Conservation (phyloP, 257 asterid genomes). For the Galeopsis tetrahit region DNA sequence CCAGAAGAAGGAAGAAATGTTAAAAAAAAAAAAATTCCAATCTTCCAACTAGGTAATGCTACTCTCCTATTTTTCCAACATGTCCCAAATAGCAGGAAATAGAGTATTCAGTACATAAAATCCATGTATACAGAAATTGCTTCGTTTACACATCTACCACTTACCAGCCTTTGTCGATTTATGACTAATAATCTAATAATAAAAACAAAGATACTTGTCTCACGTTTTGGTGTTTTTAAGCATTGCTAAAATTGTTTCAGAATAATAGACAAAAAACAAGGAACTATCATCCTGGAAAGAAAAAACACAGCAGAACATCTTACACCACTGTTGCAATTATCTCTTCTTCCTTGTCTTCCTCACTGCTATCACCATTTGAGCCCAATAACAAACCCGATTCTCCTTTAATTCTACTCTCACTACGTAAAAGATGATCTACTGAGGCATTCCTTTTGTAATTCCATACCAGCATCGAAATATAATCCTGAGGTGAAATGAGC, state of each 20-base stretch:
- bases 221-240: slow-evolving; percentile 18
- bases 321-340: slow-evolving; percentile 53
- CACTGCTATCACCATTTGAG: slow-evolving; percentile 48
- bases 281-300: slow-evolving; percentile 17
- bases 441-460: slow-evolving; percentile 83
- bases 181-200: neutral
- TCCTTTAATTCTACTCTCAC: slow-evolving; percentile 37
- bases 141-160: neutral
- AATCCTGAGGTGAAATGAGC: slow-evolving; percentile 92
- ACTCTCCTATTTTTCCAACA: slow-evolving; percentile 19
- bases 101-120: slow-evolving; percentile 7
- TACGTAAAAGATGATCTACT: slow-evolving; percentile 44
- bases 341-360: slow-evolving; percentile 59
- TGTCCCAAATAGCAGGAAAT: slow-evolving; percentile 5
- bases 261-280: slow-evolving; percentile 36
- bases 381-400: slow-evolving; percentile 50
- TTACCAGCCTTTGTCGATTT: neutral
- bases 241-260: slow-evolving; percentile 22
- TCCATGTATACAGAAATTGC: neutral
- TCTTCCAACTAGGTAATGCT: slow-evolving; percentile 8
- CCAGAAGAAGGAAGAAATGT: neutral
- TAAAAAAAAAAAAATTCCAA: neutral
- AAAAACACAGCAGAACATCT: slow-evolving; percentile 33
- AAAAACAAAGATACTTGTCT: slow-evolving; percentile 13
- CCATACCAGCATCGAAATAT: slow-evolving; percentile 95